These are phyloP conservation scores for Suhomyces bribrorum DNA, from an alignment of 1,139 yeast genomes.

Conservation along the genomic window DNA sequence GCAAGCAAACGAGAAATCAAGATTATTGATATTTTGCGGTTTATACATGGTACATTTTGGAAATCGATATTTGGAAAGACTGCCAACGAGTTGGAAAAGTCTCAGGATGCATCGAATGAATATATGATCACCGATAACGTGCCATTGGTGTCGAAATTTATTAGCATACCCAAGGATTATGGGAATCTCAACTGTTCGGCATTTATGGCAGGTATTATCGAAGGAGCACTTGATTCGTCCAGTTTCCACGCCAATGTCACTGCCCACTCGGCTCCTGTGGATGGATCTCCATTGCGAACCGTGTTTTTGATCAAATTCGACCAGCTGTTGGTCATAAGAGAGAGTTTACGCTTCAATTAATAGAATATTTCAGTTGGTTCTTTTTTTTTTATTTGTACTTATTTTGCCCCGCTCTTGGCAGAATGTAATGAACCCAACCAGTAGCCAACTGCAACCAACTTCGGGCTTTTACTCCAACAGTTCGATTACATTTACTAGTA, in stretches of 20 bases:
- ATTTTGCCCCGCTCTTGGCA: too few species aligned
- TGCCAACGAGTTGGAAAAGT: conserved; percentile 86
- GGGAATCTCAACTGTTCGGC: conserved; percentile 82
- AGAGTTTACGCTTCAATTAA: conserved; percentile 28
- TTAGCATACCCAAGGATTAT: conserved; percentile 79
- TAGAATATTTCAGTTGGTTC: neutral
- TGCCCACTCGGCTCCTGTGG: conserved; percentile 81
- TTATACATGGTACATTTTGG: conserved; percentile 85
- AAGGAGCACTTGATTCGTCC: conserved; percentile 81
- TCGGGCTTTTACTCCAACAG: too few species aligned
- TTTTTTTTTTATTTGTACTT: too few species aligned
- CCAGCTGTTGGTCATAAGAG: conserved; percentile 58
- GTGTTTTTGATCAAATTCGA: conserved; percentile 83
- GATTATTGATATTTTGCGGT: conserved; percentile 78
- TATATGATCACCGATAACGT: conserved; percentile 82
- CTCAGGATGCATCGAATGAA: conserved; percentile 79
- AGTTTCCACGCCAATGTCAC: conserved; percentile 82
- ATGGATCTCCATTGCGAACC: conserved; percentile 65
- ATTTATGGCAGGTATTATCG: conserved; percentile 86
- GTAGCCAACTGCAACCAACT: too few species aligned
- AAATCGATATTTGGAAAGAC: conserved; percentile 72
- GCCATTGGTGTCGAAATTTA: conserved; percentile 75
- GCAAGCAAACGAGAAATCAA: conserved; percentile 68
- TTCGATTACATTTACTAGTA: too few species aligned
- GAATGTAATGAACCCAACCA: too few species aligned